These are phyloP conservation scores for Prunus mongolica DNA, from an alignment of 306 rosid species.

Conservation along the genomic window DNA sequence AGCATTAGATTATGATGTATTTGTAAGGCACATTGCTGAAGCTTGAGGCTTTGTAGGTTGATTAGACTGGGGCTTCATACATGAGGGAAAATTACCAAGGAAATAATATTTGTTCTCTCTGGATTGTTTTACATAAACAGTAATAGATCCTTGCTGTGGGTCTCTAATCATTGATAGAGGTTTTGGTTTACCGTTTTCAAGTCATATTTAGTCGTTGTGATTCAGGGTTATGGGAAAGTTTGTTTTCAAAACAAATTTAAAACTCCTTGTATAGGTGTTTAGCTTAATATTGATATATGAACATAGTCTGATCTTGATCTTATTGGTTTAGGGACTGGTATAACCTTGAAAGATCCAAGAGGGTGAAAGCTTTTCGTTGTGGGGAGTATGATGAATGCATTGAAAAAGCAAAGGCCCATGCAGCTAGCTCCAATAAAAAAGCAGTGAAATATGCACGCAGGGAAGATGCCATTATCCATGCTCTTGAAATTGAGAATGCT, in stretches of 20 bases:
- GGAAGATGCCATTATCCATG: constrained; percentile 97
- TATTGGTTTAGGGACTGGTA: constrained; percentile 84
- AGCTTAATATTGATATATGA: constrained; percentile 20
- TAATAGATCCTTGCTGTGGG: not conserved
- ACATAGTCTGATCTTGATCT: constrained; percentile 33
- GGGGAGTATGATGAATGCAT: constrained; percentile 91
- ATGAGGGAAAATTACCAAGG: not conserved
- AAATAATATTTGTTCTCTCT: not conserved
- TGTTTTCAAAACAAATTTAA: not conserved
- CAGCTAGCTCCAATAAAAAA: constrained; percentile 70
- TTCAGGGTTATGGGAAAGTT: not conserved
- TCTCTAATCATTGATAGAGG: not conserved
- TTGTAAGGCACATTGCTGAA: not conserved
- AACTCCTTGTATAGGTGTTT: constrained; percentile 3
- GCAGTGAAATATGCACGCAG: constrained; percentile 95
- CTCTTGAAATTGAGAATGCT: constrained; percentile 86
- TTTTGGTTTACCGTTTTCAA: not conserved
- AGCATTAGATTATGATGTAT: not conserved
- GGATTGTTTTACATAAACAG: not conserved
- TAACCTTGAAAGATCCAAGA: constrained; percentile 92
- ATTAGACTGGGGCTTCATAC: constrained; percentile 3
- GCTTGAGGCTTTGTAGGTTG: not conserved
- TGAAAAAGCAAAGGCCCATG: constrained; percentile 86
- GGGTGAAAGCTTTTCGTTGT: constrained; percentile 93
- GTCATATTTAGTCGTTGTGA: not conserved